Base-by-base conservation (phyloP, 306 rosid genomes). In the Cucurbita ficifolia region DNA sequence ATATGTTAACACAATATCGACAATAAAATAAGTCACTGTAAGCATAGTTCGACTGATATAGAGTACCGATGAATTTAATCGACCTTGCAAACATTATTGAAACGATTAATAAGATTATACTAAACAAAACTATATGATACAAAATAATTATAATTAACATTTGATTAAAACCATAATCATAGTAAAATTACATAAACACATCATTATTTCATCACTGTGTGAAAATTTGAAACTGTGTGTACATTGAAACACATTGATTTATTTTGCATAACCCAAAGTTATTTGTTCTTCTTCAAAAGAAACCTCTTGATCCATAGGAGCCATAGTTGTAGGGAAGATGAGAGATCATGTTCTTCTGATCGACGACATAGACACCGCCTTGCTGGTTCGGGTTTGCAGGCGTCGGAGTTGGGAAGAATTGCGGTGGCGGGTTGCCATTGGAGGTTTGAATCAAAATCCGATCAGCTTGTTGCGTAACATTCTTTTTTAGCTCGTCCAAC, bases 401-500 rank as follows among this genome's bases (percentile, higher is more conserved):
- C 5, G 73, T 12, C 5, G 55, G 73, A 45, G 52, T 21, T 13
- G 73, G 56, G 73, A 68, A 68, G 40, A 42, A 65, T 18, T 68
- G 56, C 0, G 73, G 19, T 1, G 73, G 73, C 4, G 70, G 77
- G 36, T 54, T 33, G 13, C 79, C 69, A 54, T 67, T 79, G 9
- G 80, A 45, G 43, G 33, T 72, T 24, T 80, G 87, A 12, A 76
- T 59, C 59, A 83, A 4, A 73, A 81, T 56, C 54, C 59, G 70
- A 10, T 81, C 87, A 24, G 79, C 79, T 53, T 84, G 81, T 55
- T 74, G 75, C 1, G 46, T 49, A 53, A 84, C 85, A 35, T 48
- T 62, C 83, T 62, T 84, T 76, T 84, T 76, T 46, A 84, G 75
- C 17, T 78, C 84, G 36, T 70, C 84, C 8, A 79, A 42, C 0